These are phyloP conservation scores for Aspergillus sergii DNA, from an alignment of 2,329 filamentous ascomycete genomes.

Conservation along the genomic window DNA sequence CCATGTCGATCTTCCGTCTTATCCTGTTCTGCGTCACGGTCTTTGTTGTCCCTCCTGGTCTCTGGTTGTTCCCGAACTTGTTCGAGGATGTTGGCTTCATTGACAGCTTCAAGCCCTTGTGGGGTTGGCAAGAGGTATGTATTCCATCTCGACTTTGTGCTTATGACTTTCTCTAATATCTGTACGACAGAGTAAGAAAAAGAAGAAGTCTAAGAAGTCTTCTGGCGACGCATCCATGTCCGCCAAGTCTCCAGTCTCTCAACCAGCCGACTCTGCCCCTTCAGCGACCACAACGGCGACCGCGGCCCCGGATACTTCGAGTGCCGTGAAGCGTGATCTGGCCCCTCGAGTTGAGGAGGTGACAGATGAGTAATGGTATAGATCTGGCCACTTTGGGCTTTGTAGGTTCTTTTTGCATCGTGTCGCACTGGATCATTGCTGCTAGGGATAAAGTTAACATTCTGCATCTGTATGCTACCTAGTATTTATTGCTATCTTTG, in stretches of 20 bases:
- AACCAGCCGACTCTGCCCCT: conserved; percentile 21
- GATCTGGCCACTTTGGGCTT: not conserved
- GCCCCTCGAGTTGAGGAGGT: conserved; percentile 51
- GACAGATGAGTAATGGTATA: conserved; percentile 36
- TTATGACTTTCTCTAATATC: not conserved
- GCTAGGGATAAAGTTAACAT: not conserved
- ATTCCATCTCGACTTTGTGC: not conserved
- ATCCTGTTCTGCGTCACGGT: conserved; percentile 94
- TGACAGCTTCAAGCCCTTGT: conserved; percentile 92
- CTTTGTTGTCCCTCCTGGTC: conserved; percentile 77
- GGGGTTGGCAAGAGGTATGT: conserved; percentile 96
- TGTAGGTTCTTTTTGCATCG: not conserved
- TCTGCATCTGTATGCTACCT: not conserved
- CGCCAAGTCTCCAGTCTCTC: conserved; percentile 9
- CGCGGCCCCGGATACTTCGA: conserved; percentile 37
- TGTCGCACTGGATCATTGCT: not conserved
- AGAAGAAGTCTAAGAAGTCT: conserved; percentile 41
- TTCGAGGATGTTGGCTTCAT: conserved; percentile 99
- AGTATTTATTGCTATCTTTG: not conserved
- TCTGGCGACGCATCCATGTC: conserved; percentile 14
- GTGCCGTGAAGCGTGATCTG: conserved; percentile 42
- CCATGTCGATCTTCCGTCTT: conserved; percentile 94
- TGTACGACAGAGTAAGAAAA: conserved; percentile 39
- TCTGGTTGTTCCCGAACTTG: conserved; percentile 98
- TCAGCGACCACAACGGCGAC: conserved; percentile 40